These are phyloP conservation scores for Colletotrichum incanum DNA, from an alignment of 2,329 filamentous ascomycete species.

Conservation along the genomic window DNA sequence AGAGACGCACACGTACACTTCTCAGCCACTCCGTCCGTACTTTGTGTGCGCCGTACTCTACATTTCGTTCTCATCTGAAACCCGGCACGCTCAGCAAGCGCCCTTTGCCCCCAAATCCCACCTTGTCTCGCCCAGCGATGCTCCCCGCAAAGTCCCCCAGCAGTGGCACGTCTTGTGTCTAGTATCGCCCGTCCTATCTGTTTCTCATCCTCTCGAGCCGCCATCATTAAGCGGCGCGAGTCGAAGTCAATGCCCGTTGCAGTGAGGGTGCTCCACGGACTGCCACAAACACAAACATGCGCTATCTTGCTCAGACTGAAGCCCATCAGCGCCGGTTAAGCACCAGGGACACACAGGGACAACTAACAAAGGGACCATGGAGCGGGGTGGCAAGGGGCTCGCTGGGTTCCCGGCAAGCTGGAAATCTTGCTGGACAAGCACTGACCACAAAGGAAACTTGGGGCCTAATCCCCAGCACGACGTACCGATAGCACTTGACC, in stretches of 20 bases:
- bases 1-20: conserved; percentile 23
- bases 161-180: conserved; percentile 28
- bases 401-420: conserved; percentile 37
- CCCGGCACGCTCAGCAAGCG: conserved; percentile 29
- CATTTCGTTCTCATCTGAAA: conserved; percentile 39
- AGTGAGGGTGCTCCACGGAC: conserved; percentile 1
- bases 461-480: conserved; percentile 23
- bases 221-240: conserved; percentile 23
- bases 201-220: conserved; percentile 9
- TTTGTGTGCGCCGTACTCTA: conserved; percentile 28
- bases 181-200: conserved; percentile 7
- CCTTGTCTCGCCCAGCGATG: conserved; percentile 19
- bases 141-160: conserved; percentile 33
- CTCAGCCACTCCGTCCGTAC: conserved; percentile 35
- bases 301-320: conserved; percentile 25
- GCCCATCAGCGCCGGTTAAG: conserved; percentile 13
- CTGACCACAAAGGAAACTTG: conserved; percentile 35
- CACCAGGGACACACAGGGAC: neutral
- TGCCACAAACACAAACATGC: conserved; percentile 17
- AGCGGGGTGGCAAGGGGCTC: conserved; percentile 6
- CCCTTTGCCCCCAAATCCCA: conserved; percentile 8
- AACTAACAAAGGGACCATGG: conserved; percentile 21
- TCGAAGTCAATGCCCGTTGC: neutral
- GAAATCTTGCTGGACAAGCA: conserved; percentile 37
- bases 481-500: neutral